These are phyloP conservation scores for Mortierella alpina DNA, from an alignment of 192 early-diverging fungal species.

Conservation along the genomic window DNA sequence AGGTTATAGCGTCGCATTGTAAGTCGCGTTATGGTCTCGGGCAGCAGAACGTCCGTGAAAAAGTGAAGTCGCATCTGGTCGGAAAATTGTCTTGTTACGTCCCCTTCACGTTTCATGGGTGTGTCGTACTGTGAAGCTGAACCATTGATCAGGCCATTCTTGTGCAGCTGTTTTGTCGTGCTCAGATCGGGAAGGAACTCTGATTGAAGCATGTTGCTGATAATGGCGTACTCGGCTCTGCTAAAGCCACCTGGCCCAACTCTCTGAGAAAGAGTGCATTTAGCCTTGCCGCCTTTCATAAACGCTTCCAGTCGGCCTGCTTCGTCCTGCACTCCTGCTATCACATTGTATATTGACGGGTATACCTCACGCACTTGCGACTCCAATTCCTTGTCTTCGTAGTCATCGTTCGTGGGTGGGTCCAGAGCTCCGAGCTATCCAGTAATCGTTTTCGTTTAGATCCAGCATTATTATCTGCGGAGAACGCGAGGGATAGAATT, in stretches of 20 bases:
- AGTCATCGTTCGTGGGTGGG: constrained; percentile 6
- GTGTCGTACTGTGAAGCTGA: not conserved
- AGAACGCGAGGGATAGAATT: not conserved
- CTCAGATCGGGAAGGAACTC: constrained; percentile 45
- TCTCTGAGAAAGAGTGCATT: constrained; percentile 14
- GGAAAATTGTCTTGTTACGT: constrained; percentile 20
- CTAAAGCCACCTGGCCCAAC: constrained; percentile 44
- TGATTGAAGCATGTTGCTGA: constrained; percentile 21
- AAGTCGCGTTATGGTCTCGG: constrained; percentile 31
- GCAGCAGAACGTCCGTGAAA: constrained; percentile 39
- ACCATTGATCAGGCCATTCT: not conserved
- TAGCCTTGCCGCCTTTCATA: constrained; percentile 30
- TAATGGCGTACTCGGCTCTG: constrained; percentile 11
- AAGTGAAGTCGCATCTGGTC: constrained; percentile 37
- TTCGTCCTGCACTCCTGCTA: constrained; percentile 34
- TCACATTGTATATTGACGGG: constrained; percentile 20
- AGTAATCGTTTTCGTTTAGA: not conserved
- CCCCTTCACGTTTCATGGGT: constrained; percentile 30
- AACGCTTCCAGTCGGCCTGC: constrained; percentile 26
- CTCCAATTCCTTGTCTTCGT: constrained; percentile 31
- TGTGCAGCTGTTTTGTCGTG: constrained; percentile 11
- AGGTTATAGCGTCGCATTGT: constrained; percentile 27
- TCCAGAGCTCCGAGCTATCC: constrained; percentile 32
- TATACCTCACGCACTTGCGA: constrained; percentile 10
- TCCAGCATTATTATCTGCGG: not conserved